Evolutionary conservation across 2,329 filamentous ascomycete species (phyloP).

Genomic region (Monosporascus sp.): DNA sequence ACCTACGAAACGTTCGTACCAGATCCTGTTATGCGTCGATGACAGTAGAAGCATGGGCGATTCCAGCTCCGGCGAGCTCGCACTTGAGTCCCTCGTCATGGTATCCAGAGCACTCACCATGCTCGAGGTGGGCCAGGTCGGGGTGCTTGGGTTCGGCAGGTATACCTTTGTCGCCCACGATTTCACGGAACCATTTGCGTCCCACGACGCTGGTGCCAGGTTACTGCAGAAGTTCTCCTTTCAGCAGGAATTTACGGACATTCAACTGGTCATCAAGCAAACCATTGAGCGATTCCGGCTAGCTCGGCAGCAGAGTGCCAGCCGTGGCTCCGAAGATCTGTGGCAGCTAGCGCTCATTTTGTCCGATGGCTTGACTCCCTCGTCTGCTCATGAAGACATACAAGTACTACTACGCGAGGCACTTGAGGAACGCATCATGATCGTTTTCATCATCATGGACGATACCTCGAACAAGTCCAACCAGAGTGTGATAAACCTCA

Average conservation of each 20-base stretch:
- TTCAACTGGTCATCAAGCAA: constrained; percentile 68
- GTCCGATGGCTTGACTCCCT: constrained; percentile 87
- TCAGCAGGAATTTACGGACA: constrained; percentile 78
- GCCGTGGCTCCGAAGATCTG: constrained; percentile 58
- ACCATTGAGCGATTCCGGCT: constrained; percentile 78
- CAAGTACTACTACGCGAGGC: constrained; percentile 78
- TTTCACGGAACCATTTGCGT: constrained; percentile 75
- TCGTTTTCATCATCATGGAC: constrained; percentile 97
- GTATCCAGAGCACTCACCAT: constrained; percentile 81
- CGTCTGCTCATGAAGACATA: constrained; percentile 73
- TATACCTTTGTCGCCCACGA: constrained; percentile 80
- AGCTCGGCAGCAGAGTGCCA: constrained; percentile 57
- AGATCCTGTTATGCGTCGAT: constrained; percentile 95
- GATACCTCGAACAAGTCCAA: constrained; percentile 42
- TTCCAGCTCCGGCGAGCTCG: constrained; percentile 66
- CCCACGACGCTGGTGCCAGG: constrained; percentile 70
- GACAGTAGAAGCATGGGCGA: constrained; percentile 94
- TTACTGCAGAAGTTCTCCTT: constrained; percentile 84
- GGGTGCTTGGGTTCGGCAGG: constrained; percentile 82
- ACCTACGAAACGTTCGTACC: constrained; percentile 90
- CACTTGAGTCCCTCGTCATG: constrained; percentile 90
- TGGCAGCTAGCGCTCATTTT: constrained; percentile 96
- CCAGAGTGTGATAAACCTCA: constrained; percentile 76
- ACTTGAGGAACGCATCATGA: constrained; percentile 91
- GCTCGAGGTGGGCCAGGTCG: constrained; percentile 92